A percentile compares a stretch with the other conserved stretches of the same genome.
Evolutionary conservation across 306 rosid genomes (phyloP).

Genomic region (Glycine latifolia): DNA sequence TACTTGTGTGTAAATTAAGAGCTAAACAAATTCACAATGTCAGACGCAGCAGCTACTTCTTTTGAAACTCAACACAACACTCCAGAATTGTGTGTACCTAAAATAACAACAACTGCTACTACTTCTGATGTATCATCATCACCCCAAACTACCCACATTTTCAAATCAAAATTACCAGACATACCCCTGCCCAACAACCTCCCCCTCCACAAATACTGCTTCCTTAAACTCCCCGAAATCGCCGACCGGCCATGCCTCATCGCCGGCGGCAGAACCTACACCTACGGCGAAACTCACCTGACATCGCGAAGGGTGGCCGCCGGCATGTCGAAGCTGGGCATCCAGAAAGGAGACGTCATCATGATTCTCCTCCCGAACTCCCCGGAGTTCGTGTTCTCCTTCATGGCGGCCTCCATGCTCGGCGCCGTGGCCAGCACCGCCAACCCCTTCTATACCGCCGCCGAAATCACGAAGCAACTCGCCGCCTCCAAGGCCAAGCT

Average conservation of each 20-base stretch:
- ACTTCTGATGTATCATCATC: not conserved
- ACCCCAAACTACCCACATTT: conserved; percentile 32
- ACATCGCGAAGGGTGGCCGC: conserved; percentile 52
- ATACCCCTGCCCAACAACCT: conserved; percentile 62
- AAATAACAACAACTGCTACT: not conserved
- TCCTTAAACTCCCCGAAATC: conserved; percentile 50
- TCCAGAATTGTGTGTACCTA: not conserved
- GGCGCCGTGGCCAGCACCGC: conserved; percentile 72
- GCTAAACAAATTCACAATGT: conserved; percentile 30
- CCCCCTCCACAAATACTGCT: conserved; percentile 72
- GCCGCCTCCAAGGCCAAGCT: conserved; percentile 57
- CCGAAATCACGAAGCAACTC: conserved; percentile 68
- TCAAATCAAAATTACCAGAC: conserved; percentile 69
- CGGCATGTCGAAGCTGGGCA: conserved; percentile 59
- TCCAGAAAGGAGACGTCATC: conserved; percentile 59
- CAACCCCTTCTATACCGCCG: conserved; percentile 67
- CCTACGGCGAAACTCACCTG: conserved; percentile 59
- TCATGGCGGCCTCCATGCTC: conserved; percentile 66
- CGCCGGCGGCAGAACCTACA: conserved; percentile 58
- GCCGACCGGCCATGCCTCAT: conserved; percentile 64
- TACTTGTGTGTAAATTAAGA: not conserved
- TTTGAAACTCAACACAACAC: conserved; percentile 40
- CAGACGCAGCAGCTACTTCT: conserved; percentile 42
- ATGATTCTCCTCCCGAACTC: conserved; percentile 78
- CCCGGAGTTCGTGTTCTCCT: conserved; percentile 66